Evolutionary conservation across 192 early-diverging fungal genomes (phyloP).

Genomic region (Dispira parvispora): DNA sequence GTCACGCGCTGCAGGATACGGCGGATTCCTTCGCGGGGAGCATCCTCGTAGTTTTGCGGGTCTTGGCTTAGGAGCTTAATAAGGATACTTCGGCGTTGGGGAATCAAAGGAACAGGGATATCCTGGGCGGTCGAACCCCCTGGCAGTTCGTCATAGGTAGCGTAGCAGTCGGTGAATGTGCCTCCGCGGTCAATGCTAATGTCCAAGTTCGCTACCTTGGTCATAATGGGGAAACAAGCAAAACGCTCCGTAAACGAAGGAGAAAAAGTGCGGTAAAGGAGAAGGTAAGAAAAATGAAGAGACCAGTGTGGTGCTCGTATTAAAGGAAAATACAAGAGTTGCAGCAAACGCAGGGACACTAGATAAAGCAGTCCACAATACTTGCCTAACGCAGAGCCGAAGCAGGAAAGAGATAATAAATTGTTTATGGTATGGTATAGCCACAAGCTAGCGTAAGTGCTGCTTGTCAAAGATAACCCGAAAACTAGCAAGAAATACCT

Average conservation of each 20-base stretch:
- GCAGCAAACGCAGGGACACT: too few species aligned
- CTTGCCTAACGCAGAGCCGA: too few species aligned
- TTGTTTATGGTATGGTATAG: too few species aligned
- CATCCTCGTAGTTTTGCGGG: slow-evolving; percentile 76
- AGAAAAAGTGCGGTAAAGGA: not conserved
- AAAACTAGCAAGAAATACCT: too few species aligned
- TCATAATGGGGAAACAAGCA: not conserved
- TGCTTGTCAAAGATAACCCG: too few species aligned
- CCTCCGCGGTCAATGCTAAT: slow-evolving; percentile 89
- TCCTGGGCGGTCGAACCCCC: slow-evolving; percentile 22
- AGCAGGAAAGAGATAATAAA: too few species aligned
- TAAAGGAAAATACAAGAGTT: not conserved
- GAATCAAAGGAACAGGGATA: slow-evolving; percentile 26
- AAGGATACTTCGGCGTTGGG: too few species aligned
- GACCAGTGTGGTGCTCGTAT: not conserved
- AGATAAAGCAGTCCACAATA: too few species aligned
- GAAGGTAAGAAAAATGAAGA: not conserved
- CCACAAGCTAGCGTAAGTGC: too few species aligned
- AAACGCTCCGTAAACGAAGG: not conserved
- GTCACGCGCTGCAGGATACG: slow-evolving; percentile 68
- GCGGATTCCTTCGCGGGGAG: slow-evolving; percentile 86
- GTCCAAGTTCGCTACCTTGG: slow-evolving; percentile 12
- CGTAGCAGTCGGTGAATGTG: slow-evolving; percentile 94
- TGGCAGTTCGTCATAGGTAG: slow-evolving; percentile 39
- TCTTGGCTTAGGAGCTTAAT: slow-evolving; percentile 88